Evolutionary conservation across 164 flowering plant genomes (phyloP).

Genomic region (Chimonanthus praecox): DNA sequence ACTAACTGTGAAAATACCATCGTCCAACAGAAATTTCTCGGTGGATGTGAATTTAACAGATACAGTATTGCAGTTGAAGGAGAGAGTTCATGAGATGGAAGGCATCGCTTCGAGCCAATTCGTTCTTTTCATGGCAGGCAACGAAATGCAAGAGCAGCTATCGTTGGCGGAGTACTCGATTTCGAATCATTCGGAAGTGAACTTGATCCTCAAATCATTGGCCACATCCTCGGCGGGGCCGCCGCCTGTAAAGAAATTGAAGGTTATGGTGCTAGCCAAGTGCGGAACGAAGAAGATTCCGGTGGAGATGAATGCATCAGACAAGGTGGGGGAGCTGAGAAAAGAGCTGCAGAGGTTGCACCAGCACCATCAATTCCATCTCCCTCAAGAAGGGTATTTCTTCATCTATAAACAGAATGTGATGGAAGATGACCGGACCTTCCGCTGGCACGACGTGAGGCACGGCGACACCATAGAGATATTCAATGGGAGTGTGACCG

Average conservation of each 20-base stretch:
- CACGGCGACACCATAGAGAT: conserved; percentile 72
- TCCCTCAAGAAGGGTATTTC: conserved; percentile 69
- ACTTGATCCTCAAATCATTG: conserved; percentile 22
- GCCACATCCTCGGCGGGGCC: neutral
- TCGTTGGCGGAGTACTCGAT: conserved; percentile 31
- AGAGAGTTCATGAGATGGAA: conserved; percentile 44
- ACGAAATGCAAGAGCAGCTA: conserved; percentile 39
- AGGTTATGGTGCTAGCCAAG: conserved; percentile 41
- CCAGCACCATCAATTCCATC: conserved; percentile 27
- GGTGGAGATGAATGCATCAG: conserved; percentile 51
- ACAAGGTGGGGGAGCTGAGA: conserved; percentile 60
- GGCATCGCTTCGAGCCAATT: conserved; percentile 25
- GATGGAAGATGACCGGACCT: conserved; percentile 62
- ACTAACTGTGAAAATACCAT: conserved; percentile 26
- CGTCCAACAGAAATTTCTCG: conserved; percentile 22
- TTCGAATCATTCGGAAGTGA: conserved; percentile 37
- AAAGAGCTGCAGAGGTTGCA: conserved; percentile 49
- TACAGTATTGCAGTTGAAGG: conserved; percentile 31
- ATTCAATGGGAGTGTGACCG: conserved; percentile 57
- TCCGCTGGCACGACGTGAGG: conserved; percentile 59
- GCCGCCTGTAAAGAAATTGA: conserved; percentile 36
- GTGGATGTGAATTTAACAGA: conserved; percentile 33
- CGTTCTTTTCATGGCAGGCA: conserved; percentile 18
- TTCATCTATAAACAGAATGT: conserved; percentile 74
- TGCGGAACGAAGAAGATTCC: conserved; percentile 51